Conservation (phyloP, 2,329 filamentous ascomycete genomes). For the Aspergillus awamori region DNA sequence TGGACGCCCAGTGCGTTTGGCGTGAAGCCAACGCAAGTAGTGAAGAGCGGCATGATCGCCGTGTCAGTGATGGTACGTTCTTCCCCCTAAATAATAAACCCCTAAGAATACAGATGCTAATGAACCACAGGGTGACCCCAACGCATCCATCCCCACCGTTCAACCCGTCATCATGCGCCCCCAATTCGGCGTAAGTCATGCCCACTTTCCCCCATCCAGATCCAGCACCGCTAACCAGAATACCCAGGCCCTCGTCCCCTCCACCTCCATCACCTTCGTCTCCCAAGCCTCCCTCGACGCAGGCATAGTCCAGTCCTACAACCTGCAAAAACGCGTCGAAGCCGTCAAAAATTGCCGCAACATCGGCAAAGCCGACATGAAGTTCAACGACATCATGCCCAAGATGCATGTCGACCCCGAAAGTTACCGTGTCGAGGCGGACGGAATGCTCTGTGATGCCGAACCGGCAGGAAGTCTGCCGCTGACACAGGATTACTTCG, state of each 20-base stretch:
- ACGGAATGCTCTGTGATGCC: slow-evolving; percentile 72
- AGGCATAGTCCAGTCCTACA: slow-evolving; percentile 71
- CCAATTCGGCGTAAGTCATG: slow-evolving; percentile 69
- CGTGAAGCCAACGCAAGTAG: slow-evolving; percentile 75
- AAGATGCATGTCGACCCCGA: slow-evolving; percentile 92
- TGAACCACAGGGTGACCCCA: slow-evolving; percentile 67
- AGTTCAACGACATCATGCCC: slow-evolving; percentile 80
- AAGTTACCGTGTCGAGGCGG: slow-evolving; percentile 82
- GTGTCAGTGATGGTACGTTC: slow-evolving; percentile 75
- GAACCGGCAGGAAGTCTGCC: slow-evolving; percentile 73
- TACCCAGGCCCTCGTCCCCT: slow-evolving; percentile 62
- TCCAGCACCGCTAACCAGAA: background rate
- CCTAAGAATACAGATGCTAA: background rate
- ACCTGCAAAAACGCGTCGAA: slow-evolving; percentile 77
- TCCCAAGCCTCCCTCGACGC: slow-evolving; percentile 69
- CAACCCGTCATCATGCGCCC: slow-evolving; percentile 81
- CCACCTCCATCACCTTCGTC: slow-evolving; percentile 79
- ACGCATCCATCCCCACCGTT: slow-evolving; percentile 83
- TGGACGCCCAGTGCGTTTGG: slow-evolving; percentile 88
- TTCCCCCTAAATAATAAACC: background rate
- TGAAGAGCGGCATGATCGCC: slow-evolving; percentile 87
- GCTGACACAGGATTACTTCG: slow-evolving; percentile 63
- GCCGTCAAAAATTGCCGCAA: slow-evolving; percentile 74
- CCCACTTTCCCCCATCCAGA: background rate
- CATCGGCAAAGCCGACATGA: slow-evolving; percentile 85